Evolutionary conservation across 129 eudicot genomes (phyloP), one percentile per base, ranked within the genome.

Genomic region (Tagetes patula): DNA sequence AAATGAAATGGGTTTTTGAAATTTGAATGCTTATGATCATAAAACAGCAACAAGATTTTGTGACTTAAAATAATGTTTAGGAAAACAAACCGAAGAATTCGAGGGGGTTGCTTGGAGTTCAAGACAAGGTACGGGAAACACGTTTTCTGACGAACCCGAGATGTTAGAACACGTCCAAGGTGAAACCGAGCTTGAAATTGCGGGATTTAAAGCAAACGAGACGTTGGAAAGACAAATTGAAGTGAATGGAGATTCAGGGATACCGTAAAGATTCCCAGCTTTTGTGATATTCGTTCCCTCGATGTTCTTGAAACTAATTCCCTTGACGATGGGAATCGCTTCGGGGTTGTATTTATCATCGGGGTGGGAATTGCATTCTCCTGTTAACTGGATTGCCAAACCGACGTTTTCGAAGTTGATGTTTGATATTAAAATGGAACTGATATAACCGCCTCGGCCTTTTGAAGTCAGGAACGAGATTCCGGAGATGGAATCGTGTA

Each of bases 391-490:
- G 68, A 92, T 81, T 5, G 90, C 96, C 11, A 49, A 56, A 31
- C 72, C 83, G 7, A 83, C 69, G 75, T 85, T 85, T 65, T 62
- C 68, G 42, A 92, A 74, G 4, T 52, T 52, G 8, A 77, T 66
- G 12, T 83, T 75, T 13, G 89, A 81, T 31, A 92, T 53, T 8
- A 74, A 14, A 10, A 92, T 61, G 42, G 74, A 49, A 42, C 82
- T 69, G 9, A 92, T 82, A 71, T 77, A 92, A 4, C 96, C 97
- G 0, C 97, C 97, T 69, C 97, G 74, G 40, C 97, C 97, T 66
- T 67, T 80, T n/a, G 86, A 75, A 5, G 97, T 92, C 74, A 87
- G 76, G 30, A 92, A 71, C 43, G 78, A 84, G 62, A 89, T 77
- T 10, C 97, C 97, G 0, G 63, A 45, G 60, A 81, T 40, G 0